Conservation (phyloP, 75 land plant species). For the Isoetes taiwanensis region DNA sequence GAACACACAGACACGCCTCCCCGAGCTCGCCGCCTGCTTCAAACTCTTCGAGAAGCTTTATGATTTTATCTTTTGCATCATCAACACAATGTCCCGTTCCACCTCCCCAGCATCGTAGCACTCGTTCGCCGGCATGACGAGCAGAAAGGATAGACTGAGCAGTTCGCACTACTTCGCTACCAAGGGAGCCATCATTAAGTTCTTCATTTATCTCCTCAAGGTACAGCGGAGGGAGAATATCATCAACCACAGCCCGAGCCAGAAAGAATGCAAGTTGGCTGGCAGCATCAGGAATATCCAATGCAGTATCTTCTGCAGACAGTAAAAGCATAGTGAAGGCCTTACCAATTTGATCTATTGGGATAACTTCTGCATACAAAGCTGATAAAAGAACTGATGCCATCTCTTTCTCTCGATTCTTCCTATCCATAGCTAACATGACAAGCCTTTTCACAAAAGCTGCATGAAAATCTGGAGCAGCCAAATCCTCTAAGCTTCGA, state of each 20-base stretch:
- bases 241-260: slow-evolving; percentile 90
- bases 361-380: slow-evolving; percentile 52
- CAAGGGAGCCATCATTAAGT: slow-evolving; percentile 51
- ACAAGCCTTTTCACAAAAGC: slow-evolving; percentile 65
- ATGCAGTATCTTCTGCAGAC: slow-evolving; percentile 84
- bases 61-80: slow-evolving; percentile 42
- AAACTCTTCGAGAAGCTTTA: slow-evolving; percentile 37
- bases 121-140: slow-evolving; percentile 65
- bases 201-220: slow-evolving; percentile 63
- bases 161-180: slow-evolving; percentile 61
- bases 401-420: slow-evolving; percentile 82
- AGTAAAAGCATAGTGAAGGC: slow-evolving; percentile 72
- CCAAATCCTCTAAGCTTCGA: slow-evolving; percentile 70
- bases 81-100: slow-evolving; percentile 32
- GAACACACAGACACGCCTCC: slow-evolving; percentile 39
- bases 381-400: slow-evolving; percentile 66
- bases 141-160: slow-evolving; percentile 60
- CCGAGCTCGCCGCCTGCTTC: slow-evolving; percentile 32
- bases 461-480: slow-evolving; percentile 59
- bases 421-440: slow-evolving; percentile 70
- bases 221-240: slow-evolving; percentile 70
- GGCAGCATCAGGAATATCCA: slow-evolving; percentile 82
- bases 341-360: slow-evolving; percentile 51
- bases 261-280: slow-evolving; percentile 77
- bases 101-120: slow-evolving; percentile 50